Percentiles rank a stretch among this genome's conserved stretches.
Evolutionary conservation across 2,329 filamentous ascomycete genomes (phyloP).

Genomic region (Fusarium guadeloupense): DNA sequence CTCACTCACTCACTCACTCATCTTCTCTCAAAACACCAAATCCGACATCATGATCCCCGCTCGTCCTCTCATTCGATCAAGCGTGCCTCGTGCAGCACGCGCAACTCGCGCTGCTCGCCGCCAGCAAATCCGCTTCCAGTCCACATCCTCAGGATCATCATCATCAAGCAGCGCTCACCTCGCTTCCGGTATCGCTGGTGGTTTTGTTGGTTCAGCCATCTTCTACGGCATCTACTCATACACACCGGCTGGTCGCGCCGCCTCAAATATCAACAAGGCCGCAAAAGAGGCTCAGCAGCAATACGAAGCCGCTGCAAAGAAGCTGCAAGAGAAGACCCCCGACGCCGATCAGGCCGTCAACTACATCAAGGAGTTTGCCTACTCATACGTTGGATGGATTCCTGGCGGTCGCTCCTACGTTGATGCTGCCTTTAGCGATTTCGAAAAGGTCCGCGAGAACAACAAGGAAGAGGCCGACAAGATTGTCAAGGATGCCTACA

Average conservation of each 20-base stretch:
- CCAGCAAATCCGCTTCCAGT: conserved; percentile 54
- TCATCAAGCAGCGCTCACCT: conserved; percentile 47
- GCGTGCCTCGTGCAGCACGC: conserved; percentile 43
- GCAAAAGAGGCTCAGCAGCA: conserved; percentile 67
- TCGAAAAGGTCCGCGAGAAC: conserved; percentile 72
- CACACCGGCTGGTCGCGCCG: conserved; percentile 55
- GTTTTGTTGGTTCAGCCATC: conserved; percentile 53
- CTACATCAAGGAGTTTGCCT: conserved; percentile 71
- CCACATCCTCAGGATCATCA: conserved; percentile 46
- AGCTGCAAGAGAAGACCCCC: conserved; percentile 70
- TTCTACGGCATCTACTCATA: conserved; percentile 57
- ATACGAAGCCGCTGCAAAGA: conserved; percentile 67
- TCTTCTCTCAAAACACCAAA: not conserved
- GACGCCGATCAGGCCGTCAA: conserved; percentile 72
- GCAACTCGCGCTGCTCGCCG: conserved; percentile 38
- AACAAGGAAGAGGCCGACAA: conserved; percentile 76
- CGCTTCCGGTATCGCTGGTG: conserved; percentile 55
- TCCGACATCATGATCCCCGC: conserved; percentile 44
- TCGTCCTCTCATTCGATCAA: conserved; percentile 43
- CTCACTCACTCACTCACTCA: not conserved
- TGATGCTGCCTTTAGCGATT: conserved; percentile 74
- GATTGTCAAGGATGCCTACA: conserved; percentile 73
- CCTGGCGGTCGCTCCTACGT: conserved; percentile 76
- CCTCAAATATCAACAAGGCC: conserved; percentile 56
- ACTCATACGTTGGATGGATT: conserved; percentile 75